Conservation (phyloP, 2,329 filamentous ascomycete species). For the Neoscytalidium dimidiatum region DNA sequence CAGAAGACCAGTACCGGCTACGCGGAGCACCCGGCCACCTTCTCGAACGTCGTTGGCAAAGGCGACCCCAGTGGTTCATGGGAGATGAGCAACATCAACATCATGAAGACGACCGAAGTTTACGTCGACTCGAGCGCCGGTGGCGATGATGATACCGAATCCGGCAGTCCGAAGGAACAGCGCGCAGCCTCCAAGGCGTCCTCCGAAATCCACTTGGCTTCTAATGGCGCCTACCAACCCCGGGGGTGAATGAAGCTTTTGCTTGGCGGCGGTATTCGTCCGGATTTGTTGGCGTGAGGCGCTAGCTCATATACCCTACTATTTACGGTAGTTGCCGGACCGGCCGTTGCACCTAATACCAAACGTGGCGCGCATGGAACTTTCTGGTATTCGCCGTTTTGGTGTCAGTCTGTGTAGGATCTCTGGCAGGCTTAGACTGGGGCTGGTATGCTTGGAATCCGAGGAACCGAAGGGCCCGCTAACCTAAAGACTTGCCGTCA, state of each 20-base stretch:
- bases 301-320: too few relatives aligned
- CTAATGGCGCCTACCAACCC: not conserved
- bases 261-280: too few relatives aligned
- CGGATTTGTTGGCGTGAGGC: too few relatives aligned
- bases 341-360: too few relatives aligned
- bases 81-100: slow-evolving; percentile 1
- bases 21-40: not conserved
- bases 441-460: too few relatives aligned
- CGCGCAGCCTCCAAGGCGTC: not conserved
- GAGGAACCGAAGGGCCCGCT: too few relatives aligned
- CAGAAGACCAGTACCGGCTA: not conserved
- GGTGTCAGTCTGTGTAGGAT: too few relatives aligned
- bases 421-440: too few relatives aligned
- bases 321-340: too few relatives aligned
- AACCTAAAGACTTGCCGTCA: too few relatives aligned
- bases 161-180: not conserved
- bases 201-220: not conserved
- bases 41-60: not conserved
- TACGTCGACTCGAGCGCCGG: not conserved
- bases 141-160: not conserved
- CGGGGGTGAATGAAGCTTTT: not conserved
- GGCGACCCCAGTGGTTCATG: not conserved
- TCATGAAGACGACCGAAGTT: slow-evolving; percentile 6
- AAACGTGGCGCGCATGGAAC: too few relatives aligned
- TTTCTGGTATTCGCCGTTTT: too few relatives aligned